phyloP scores from a whole-genome alignment of 306 rosid species.

The Fragaria vesca region DNA sequence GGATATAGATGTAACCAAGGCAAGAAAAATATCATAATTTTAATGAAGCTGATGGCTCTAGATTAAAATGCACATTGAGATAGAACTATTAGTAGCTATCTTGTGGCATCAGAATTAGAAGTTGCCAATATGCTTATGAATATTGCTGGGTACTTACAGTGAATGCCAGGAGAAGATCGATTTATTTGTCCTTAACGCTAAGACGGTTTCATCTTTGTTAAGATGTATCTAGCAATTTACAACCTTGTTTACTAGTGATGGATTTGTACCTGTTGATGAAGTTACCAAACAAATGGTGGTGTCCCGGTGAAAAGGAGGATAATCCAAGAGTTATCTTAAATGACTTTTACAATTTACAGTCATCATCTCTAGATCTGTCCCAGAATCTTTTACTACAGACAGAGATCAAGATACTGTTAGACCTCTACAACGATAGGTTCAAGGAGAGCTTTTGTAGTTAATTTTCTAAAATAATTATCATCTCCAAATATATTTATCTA shows the following conservation, averaged over 20 bases:
- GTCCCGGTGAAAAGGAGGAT: slow-evolving; percentile 8
- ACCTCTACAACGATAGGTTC: neutral
- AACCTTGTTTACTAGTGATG: neutral
- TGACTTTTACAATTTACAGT: neutral
- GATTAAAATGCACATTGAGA: neutral
- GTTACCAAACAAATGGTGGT: neutral
- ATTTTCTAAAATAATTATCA: neutral
- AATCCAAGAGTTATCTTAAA: neutral
- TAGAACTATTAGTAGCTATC: neutral
- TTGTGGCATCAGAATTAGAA: neutral
- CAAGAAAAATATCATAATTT: neutral
- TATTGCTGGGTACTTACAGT: neutral
- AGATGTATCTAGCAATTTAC: neutral
- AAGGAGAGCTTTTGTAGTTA: neutral
- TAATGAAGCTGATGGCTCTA: neutral
- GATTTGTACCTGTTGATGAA: neutral
- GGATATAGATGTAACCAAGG: slow-evolving; percentile 5
- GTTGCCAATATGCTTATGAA: neutral
- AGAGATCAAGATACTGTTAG: neutral
- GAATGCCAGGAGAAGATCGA: neutral
- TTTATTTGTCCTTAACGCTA: neutral
- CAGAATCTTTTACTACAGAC: neutral
- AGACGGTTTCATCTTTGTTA: neutral
- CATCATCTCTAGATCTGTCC: neutral
- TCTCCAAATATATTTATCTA: no score